These are phyloP conservation scores for Fusarium sp. DNA, from an alignment of 2,329 filamentous ascomycete genomes.

Conservation along the genomic window DNA sequence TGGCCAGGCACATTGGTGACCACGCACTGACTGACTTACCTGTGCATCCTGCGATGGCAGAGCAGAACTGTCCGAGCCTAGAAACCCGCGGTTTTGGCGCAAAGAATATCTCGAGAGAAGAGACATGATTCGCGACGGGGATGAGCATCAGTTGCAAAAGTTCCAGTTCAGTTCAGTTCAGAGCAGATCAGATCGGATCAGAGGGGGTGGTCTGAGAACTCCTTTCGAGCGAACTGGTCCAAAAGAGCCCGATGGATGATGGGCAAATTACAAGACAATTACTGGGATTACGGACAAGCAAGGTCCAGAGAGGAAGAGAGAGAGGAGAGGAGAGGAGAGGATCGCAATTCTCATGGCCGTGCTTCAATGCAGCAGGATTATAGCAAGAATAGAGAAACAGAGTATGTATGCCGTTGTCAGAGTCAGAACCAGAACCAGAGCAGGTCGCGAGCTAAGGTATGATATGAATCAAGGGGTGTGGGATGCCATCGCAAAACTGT, in stretches of 20 bases:
- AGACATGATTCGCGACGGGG: constrained; percentile 42
- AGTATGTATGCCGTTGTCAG: constrained; percentile 25
- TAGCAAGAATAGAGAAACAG: not conserved
- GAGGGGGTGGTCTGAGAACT: constrained; percentile 26
- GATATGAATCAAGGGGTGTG: constrained; percentile 15
- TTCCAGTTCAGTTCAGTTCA: not conserved
- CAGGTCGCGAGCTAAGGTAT: constrained; percentile 21
- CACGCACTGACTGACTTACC: constrained; percentile 46
- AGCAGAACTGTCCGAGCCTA: constrained; percentile 61
- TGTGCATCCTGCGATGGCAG: constrained; percentile 59
- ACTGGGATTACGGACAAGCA: constrained; percentile 25
- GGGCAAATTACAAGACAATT: constrained; percentile 2
- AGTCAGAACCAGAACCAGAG: constrained; percentile 17
- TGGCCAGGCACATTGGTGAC: not conserved
- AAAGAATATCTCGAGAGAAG: constrained; percentile 42
- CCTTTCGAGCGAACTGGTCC: constrained; percentile 1
- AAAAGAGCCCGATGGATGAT: constrained; percentile 3
- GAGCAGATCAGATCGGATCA: not conserved
- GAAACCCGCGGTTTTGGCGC: constrained; percentile 59
- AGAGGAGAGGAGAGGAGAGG: not conserved
- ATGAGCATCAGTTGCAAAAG: constrained; percentile 32
- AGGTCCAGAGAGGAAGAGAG: constrained; percentile 8
- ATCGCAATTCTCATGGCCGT: constrained; percentile 33
- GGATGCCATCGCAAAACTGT: constrained; percentile 41
- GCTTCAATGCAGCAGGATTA: not conserved